Percentiles rank a stretch among this genome's conserved stretches.
phyloP scores from a whole-genome alignment of 225 moss, liverwort and hornwort species.

The Marchantia paleacea region DNA sequence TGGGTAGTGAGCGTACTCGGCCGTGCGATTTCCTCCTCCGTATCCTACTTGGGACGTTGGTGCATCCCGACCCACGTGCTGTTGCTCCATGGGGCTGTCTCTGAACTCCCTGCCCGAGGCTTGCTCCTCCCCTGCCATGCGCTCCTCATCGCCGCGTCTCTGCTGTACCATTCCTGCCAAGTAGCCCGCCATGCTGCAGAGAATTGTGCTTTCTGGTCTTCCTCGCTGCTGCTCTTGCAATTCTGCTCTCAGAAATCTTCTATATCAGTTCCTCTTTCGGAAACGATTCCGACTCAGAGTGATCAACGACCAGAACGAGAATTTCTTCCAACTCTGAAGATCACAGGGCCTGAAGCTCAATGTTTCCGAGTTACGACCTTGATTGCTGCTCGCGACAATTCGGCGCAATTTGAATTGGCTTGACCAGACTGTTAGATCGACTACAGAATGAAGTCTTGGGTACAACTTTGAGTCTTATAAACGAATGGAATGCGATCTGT shows the following conservation, averaged over 20 bases:
- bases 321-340: too few species aligned
- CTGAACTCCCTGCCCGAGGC: not conserved
- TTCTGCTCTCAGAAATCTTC: not conserved
- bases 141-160: not conserved
- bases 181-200: not conserved
- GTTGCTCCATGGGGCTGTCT: not conserved
- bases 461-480: too few species aligned
- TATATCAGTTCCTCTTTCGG: not conserved
- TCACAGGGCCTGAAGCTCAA: too few species aligned
- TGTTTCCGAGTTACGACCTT: too few species aligned
- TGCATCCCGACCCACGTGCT: not conserved
- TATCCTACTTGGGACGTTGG: constrained; percentile 21
- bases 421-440: too few species aligned
- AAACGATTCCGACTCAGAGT: too few species aligned
- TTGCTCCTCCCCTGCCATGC: not conserved
- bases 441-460: too few species aligned
- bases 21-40: not conserved
- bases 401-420: too few species aligned
- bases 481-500: too few species aligned
- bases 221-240: not conserved
- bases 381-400: too few species aligned
- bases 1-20: not conserved
- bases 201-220: not conserved
- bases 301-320: too few species aligned
- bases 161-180: not conserved